These are phyloP conservation scores for Phytophthora melonis DNA, from an alignment of 352 stramenopile genomes.

Conservation along the genomic window DNA sequence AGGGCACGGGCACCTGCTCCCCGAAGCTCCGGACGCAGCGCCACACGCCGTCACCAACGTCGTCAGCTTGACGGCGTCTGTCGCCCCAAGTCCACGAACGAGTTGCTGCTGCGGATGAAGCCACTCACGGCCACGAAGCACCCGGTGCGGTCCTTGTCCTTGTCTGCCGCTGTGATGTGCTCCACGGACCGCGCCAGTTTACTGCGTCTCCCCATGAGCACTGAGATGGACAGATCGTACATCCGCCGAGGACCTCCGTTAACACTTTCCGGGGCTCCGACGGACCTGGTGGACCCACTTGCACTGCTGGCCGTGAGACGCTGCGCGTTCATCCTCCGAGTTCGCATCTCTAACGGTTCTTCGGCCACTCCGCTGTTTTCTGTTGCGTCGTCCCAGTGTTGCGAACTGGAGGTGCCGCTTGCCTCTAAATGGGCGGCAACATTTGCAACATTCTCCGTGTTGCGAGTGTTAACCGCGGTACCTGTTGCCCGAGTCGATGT, in stretches of 20 bases:
- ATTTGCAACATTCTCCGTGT: slow-evolving; percentile 25
- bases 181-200: slow-evolving; percentile 56
- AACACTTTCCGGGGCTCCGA: slow-evolving; percentile 18
- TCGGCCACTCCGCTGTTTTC: slow-evolving; percentile 38
- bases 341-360: neutral
- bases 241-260: slow-evolving; percentile 8
- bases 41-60: slow-evolving; percentile 46
- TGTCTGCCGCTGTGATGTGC: slow-evolving; percentile 31
- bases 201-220: slow-evolving; percentile 59
- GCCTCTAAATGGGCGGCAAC: slow-evolving; percentile 17
- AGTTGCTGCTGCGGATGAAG: slow-evolving; percentile 51
- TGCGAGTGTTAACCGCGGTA: slow-evolving; percentile 7
- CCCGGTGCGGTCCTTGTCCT: slow-evolving; percentile 60
- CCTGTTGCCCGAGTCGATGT: slow-evolving; percentile 5
- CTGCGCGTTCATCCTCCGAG: slow-evolving; percentile 1
- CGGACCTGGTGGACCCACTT: slow-evolving; percentile 26
- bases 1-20: slow-evolving; percentile 53
- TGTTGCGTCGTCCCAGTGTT: slow-evolving; percentile 31
- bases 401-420: slow-evolving; percentile 21
- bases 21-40: slow-evolving; percentile 18
- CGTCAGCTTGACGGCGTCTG: slow-evolving; percentile 69
- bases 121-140: slow-evolving; percentile 70
- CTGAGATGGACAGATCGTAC: slow-evolving; percentile 69
- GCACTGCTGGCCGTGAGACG: slow-evolving; percentile 34
- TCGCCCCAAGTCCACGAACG: slow-evolving; percentile 66